Evolutionary conservation across 202 grass and related monocot genomes (phyloP), one percentile per base, ranked within the genome.

Genomic region (Schoenoplectus triqueter): DNA sequence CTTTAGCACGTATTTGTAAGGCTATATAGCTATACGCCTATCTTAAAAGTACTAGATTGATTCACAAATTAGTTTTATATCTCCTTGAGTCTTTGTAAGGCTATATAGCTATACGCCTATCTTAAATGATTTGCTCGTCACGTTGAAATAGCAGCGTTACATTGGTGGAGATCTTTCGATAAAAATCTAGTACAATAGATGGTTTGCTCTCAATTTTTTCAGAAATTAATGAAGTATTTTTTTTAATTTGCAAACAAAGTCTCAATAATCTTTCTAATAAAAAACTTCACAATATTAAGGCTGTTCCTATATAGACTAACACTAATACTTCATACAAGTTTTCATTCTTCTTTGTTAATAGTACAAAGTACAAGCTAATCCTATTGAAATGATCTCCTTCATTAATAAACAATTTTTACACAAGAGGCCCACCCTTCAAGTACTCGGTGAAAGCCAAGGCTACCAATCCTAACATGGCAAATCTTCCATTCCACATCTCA

Each of bases 381-480:
- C n/a, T 73, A 17, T 48, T 47, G 2, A 13, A 64, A 2, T 0
- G 31, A 22, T 47, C n/a, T 73, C 39, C n/a, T 9, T 15, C 2
- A 5, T 17, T 9, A 7, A 71, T 11, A 40, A 13, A 54, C 20
- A 56, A 21, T 41, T 51, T 51, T 85, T 84, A 90, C 79, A 92
- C 62, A 73, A 92, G 47, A 8, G 91, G 86, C 49, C 73, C 59
- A 80, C 89, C 91, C 69, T 87, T 89, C 44, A 93, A 70, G 82
- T 73, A 90, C 81, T 93, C 91, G 1, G 88, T 89, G 22, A 85
- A 85, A 64, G 89, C 89, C 66, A 93, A 84, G 6, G 90, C 86
- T 44, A 91, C 89, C 45, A 93, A 87, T 0, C 88, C 91, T n/a
- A 93, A 22, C 91, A 93, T 93, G 63, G 91, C 91, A 73, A 93